phyloP scores from a whole-genome alignment of 2,329 filamentous ascomycete genomes.

The Xylaria sp. region DNA sequence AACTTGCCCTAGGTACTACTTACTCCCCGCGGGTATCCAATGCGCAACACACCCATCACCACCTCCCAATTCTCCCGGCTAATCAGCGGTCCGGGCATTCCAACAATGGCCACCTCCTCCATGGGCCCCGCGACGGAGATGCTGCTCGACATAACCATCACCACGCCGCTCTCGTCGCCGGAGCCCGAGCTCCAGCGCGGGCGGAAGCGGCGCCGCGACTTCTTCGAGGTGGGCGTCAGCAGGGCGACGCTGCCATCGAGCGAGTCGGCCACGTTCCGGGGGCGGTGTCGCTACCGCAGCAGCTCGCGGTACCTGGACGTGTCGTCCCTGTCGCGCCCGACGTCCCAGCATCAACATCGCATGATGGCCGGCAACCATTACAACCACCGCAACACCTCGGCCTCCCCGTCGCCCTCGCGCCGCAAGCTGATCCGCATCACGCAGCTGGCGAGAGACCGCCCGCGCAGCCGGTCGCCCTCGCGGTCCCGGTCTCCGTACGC shows the following conservation, averaged over 20 bases:
- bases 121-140: constrained; percentile 40
- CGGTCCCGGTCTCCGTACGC: constrained; percentile 49
- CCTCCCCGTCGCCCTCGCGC: constrained; percentile 54
- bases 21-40: not conserved
- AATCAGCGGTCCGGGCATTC: not conserved
- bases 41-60: not conserved
- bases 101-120: constrained; percentile 43
- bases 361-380: constrained; percentile 19
- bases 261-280: constrained; percentile 55
- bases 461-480: constrained; percentile 58
- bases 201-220: constrained; percentile 53
- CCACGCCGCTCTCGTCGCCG: constrained; percentile 44
- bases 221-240: constrained; percentile 44
- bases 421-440: constrained; percentile 56
- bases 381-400: constrained; percentile 46
- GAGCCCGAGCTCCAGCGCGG: constrained; percentile 53
- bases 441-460: constrained; percentile 51
- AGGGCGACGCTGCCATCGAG: constrained; percentile 49
- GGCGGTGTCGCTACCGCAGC: constrained; percentile 56
- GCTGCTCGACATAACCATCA: constrained; percentile 43
- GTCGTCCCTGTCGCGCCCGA: constrained; percentile 40
- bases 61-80: not conserved
- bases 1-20: not conserved
- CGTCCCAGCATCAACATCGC: constrained; percentile 31
- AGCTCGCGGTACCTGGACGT: constrained; percentile 48